Base-by-base conservation (phyloP, 2,329 filamentous ascomycete genomes). In the Elsinoe necatrix region DNA sequence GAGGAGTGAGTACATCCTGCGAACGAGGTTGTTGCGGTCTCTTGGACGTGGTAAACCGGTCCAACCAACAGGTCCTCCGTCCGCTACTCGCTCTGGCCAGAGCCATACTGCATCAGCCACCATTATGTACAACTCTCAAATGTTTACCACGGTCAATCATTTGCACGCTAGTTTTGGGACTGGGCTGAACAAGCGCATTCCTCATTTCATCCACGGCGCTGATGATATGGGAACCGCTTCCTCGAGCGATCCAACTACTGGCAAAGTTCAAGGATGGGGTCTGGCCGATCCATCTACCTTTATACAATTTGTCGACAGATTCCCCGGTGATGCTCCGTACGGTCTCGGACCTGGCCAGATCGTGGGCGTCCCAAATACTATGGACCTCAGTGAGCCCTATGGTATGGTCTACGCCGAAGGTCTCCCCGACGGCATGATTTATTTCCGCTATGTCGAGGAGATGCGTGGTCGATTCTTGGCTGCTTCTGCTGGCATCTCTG, bases 1-100 rank as follows among this genome's bases (percentile, higher is more conserved):
- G 92, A 82, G 92, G 63, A 96, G 89, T 71, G 93, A 98, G 70
- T 98, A 97, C 66, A 86, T 97, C 48, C 74, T 95, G 57, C 81
- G 93, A 47, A 96, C 90, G 1, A 82, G 89, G 47, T 79, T 97
- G 54, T 74, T 97, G 54, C 82, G 90, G 43, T 93, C 88, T 60
- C 76, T 97, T 57, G 80, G 80, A 47, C 84, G 89, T 59, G 93
- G 92, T 52, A 95, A 91, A 67, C 89, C 92, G 23, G 68, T 74
- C 12, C 79, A 84, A 35, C 74, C 76, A 8, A 68, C 77, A 27
- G 71, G 75, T 47, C 72, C 76, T 64, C 68, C 80, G 57, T 80
- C 82, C 9, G 72, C 80, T 5, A 70, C 77, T 18, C 76, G 80
- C 20, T 71, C 75, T 27, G 73, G 73, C 20, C 77, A 80, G 16